Evolutionary conservation across 1,139 yeast genomes (phyloP).

Genomic region (Meyerozyma carpophila): DNA sequence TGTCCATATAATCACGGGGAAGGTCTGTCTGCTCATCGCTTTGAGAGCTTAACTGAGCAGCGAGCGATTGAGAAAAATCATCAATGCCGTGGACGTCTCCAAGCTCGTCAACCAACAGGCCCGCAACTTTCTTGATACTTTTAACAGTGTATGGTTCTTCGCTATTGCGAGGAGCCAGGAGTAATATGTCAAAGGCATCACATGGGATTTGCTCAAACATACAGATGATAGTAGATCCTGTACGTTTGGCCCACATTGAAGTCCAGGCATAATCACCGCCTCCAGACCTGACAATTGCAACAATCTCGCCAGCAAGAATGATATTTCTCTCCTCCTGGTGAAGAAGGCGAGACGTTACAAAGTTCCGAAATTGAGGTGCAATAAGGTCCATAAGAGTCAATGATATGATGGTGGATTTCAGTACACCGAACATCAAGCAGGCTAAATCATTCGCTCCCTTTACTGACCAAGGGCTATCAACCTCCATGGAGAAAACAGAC

Average conservation of each 20-base stretch:
- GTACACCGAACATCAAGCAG: conserved; percentile 79
- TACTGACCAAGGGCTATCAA: conserved; percentile 73
- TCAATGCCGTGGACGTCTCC: conserved; percentile 8
- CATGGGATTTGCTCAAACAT: conserved; percentile 87
- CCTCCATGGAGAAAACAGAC: conserved; percentile 78
- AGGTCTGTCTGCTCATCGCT: conserved; percentile 10
- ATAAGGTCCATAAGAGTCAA: conserved; percentile 70
- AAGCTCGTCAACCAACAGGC: conserved; percentile 11
- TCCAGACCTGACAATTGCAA: conserved; percentile 49
- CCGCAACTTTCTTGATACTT: background rate
- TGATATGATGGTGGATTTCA: conserved; percentile 56
- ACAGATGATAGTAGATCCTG: conserved; percentile 66
- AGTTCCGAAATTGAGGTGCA: conserved; percentile 66
- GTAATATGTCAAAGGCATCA: conserved; percentile 63
- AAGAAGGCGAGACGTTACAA: conserved; percentile 52
- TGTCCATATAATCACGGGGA: conserved; percentile 28
- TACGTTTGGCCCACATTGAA: conserved; percentile 81
- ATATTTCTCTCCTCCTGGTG: conserved; percentile 39
- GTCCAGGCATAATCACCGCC: conserved; percentile 63
- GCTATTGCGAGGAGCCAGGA: conserved; percentile 27
- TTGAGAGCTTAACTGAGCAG: conserved; percentile 1
- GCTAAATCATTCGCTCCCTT: conserved; percentile 88
- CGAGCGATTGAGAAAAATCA: conserved; percentile 3
- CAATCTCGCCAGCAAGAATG: conserved; percentile 50
- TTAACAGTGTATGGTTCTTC: conserved; percentile 5